These are phyloP conservation scores for Trichoderma atroviride DNA, from an alignment of 2,329 filamentous ascomycete species.

Conservation along the genomic window DNA sequence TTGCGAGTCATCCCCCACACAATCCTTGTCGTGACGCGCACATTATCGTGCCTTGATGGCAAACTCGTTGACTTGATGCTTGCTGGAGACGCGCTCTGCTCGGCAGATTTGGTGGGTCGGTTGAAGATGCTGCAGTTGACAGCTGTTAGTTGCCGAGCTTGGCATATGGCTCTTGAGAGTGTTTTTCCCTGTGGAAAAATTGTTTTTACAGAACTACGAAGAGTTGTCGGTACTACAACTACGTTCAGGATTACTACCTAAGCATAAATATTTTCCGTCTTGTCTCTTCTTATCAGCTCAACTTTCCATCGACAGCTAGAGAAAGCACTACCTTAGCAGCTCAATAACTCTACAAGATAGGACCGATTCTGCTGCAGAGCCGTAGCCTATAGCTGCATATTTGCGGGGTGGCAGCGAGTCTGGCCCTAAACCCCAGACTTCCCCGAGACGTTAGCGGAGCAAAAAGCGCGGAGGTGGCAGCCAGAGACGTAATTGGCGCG, in stretches of 20 bases:
- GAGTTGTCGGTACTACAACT: background rate
- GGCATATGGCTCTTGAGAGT: background rate
- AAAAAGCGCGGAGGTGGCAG: background rate
- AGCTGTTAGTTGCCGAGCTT: background rate
- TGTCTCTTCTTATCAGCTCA: background rate
- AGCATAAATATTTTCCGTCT: background rate
- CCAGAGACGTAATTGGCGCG: background rate
- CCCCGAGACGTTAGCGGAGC: background rate
- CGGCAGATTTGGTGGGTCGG: background rate
- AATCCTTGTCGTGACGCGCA: background rate
- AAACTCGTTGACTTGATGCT: background rate
- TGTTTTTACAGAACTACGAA: background rate
- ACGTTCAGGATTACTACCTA: background rate
- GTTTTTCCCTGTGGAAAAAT: background rate
- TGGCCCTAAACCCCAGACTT: background rate
- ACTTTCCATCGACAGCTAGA: background rate
- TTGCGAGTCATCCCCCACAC: background rate
- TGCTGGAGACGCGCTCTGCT: background rate
- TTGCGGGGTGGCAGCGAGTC: background rate
- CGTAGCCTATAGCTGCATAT: background rate
- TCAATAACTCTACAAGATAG: background rate
- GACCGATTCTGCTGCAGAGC: background rate
- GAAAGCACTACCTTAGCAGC: background rate
- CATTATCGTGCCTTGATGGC: background rate
- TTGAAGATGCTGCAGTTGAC: background rate